Evolutionary conservation across 805 yeast genomes (phyloP).

Genomic region (Suhomyces xylopsoci): DNA sequence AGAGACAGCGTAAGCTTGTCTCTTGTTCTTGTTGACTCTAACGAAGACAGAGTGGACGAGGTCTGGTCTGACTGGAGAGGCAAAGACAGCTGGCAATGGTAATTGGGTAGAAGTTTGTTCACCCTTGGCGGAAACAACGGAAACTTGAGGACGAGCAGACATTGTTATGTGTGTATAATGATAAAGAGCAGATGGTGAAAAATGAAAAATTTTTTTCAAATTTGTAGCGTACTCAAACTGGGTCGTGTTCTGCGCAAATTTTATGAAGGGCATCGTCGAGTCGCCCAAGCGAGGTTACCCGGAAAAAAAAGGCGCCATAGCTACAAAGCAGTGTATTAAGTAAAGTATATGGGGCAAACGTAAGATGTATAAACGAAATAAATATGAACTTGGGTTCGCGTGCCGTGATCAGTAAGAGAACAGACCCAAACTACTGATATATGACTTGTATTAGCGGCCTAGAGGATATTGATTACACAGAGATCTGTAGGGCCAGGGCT

Average conservation of each 20-base stretch:
- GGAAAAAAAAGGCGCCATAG: constrained; percentile 2
- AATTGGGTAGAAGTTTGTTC: constrained; percentile 78
- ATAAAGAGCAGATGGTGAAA: constrained; percentile 11
- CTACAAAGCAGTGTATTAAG: not conserved
- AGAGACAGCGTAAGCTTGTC: constrained; percentile 99
- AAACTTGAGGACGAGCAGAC: constrained; percentile 89
- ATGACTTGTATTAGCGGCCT: not conserved
- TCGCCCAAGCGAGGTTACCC: constrained; percentile 7
- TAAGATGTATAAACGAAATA: not conserved
- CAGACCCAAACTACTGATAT: not conserved
- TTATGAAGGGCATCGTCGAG: not conserved
- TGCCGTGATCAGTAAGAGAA: not conserved
- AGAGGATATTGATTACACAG: not conserved
- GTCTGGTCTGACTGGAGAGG: constrained; percentile 99
- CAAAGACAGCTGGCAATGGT: constrained; percentile 97
- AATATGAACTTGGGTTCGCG: not conserved
- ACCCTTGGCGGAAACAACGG: constrained; percentile 88
- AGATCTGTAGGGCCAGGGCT: not conserved
- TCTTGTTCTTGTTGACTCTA: constrained; percentile 99
- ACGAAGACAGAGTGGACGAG: constrained; percentile 98
- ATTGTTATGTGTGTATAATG: constrained; percentile 31
- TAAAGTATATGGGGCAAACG: not conserved
- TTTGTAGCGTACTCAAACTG: not conserved
- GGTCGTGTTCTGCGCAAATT: constrained; percentile 4
- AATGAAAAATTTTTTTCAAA: constrained; percentile 14